Base-by-base conservation (phyloP, 768 basidiomycete genomes). In the Plicaturopsis crispa region DNA sequence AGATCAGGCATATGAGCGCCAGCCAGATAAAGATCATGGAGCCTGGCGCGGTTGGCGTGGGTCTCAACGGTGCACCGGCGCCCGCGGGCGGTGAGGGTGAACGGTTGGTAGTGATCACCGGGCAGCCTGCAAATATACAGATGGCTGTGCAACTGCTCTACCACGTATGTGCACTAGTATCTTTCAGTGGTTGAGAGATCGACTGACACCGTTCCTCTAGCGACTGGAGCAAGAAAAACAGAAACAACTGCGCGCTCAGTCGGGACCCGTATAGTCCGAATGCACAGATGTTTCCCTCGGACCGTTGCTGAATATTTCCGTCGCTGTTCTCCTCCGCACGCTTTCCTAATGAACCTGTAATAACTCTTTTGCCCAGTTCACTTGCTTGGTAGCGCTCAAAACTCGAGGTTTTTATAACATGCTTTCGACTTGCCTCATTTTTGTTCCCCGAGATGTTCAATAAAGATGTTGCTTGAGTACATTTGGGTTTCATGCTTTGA, bases 21-120 rank as follows among this genome's bases (percentile, higher is more conserved):
- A 94, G 92, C 59, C 84, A 92, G 52, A 97, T 99, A 61, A 91
- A 96, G 63, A 97, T 99, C 38, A 96, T 94, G 84, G 96, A 99
- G 51, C 92, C 94, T 23, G 92, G 91, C 35, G 88, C 88, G 8
- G 71, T 71, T 5, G 78, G 76, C 19, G 72, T 75, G 3, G 78
- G 78, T 13, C 60, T 77, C 52, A 79, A 80, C 40, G 84, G 83
- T 12, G 79, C 75, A 14, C 78, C 85, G 18, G 76, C 73, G 1
- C 72, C 78, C 8, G 72, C 81, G 2, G 84, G 82, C 23, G 76
- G 78, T 22, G 88, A 92, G 51, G 85, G 86, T 32, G 93, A 97
- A 61, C 66, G 94, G 50, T 58, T 99, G 55, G 94, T 99, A 5
- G 93, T 92, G 35, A 97, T 99, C 52, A 96, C 92, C 14, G 96